Percentiles rank a stretch among this genome's conserved stretches.
phyloP scores from a whole-genome alignment of 768 basidiomycete species.

The Leucogyrophana mollusca region DNA sequence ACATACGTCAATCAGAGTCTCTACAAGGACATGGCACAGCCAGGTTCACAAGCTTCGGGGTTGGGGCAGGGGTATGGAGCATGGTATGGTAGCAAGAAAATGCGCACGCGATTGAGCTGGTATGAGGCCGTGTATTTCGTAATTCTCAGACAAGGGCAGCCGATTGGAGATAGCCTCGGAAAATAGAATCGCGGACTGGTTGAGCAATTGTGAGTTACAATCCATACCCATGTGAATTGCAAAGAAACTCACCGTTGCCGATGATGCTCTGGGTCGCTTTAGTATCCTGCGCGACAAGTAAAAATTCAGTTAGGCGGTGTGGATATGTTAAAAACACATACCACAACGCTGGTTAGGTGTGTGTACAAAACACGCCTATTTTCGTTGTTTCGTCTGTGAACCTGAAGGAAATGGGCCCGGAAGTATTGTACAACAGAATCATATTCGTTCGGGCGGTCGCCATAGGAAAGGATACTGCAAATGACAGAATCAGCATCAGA shows the following conservation, averaged over 20 bases:
- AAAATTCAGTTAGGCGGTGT: slow-evolving; percentile 4
- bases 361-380: slow-evolving; percentile 79
- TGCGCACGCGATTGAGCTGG: background rate
- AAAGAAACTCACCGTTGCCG: slow-evolving; percentile 60
- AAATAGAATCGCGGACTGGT: slow-evolving; percentile 71
- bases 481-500: slow-evolving; percentile 9
- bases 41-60: background rate
- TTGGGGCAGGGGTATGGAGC: background rate
- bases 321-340: slow-evolving; percentile 29
- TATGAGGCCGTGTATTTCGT: background rate
- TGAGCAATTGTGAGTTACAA: slow-evolving; percentile 10
- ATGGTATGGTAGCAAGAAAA: background rate
- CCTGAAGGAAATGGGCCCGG: slow-evolving; percentile 81
- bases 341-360: slow-evolving; percentile 80
- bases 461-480: slow-evolving; percentile 75
- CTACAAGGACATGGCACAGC: background rate
- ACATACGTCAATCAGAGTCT: no score
- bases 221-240: background rate
- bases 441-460: slow-evolving; percentile 77
- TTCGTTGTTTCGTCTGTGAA: slow-evolving; percentile 77
- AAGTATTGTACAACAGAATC: slow-evolving; percentile 84
- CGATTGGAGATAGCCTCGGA: slow-evolving; percentile 71
- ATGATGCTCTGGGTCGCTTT: slow-evolving; percentile 84
- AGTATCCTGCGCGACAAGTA: slow-evolving; percentile 53
- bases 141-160: slow-evolving; percentile 59